These are phyloP conservation scores for Liquidambar formosana DNA, from an alignment of 164 flowering plant genomes.

Conservation along the genomic window DNA sequence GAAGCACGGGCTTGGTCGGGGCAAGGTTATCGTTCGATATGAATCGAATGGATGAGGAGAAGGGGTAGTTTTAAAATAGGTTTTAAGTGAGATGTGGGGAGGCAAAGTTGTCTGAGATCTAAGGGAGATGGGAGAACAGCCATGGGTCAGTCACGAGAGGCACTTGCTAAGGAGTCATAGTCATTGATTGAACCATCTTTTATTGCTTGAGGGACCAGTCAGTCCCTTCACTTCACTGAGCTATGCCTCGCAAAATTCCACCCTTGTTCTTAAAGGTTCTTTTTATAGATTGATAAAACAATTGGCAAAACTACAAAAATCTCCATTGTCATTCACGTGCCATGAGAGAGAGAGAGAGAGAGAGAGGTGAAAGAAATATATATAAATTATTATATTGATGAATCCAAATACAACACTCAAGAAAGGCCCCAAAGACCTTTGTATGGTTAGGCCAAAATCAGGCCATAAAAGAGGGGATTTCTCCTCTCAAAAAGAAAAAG, in stretches of 20 bases:
- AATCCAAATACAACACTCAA: constrained; percentile 32
- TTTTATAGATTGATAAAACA: constrained; percentile 24
- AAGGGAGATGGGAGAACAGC: constrained; percentile 4
- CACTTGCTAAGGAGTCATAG: neutral
- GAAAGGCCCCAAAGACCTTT: constrained; percentile 51
- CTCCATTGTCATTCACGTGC: constrained; percentile 39
- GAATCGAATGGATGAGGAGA: neutral
- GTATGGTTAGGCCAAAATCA: constrained; percentile 21
- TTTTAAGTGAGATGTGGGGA: neutral
- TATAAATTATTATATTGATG: constrained; percentile 15
- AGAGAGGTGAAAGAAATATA: neutral
- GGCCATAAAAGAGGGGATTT: constrained; percentile 17
- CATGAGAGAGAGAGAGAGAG: constrained; percentile 11
- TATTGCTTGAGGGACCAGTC: constrained; percentile 22
- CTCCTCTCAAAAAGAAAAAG: constrained; percentile 9
- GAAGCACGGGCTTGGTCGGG: too few species aligned
- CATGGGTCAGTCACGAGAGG: constrained; percentile 18
- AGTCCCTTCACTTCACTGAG: constrained; percentile 12
- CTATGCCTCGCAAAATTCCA: constrained; percentile 17
- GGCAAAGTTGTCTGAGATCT: constrained; percentile 16
- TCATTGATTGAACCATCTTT: constrained; percentile 2
- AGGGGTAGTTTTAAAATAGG: neutral
- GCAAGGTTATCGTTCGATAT: too few species aligned
- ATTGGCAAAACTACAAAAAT: constrained; percentile 44
- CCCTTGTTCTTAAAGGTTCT: neutral